These are phyloP conservation scores for Dothiorella sarmentorum DNA, from an alignment of 2,329 filamentous ascomycete species.

Conservation along the genomic window DNA sequence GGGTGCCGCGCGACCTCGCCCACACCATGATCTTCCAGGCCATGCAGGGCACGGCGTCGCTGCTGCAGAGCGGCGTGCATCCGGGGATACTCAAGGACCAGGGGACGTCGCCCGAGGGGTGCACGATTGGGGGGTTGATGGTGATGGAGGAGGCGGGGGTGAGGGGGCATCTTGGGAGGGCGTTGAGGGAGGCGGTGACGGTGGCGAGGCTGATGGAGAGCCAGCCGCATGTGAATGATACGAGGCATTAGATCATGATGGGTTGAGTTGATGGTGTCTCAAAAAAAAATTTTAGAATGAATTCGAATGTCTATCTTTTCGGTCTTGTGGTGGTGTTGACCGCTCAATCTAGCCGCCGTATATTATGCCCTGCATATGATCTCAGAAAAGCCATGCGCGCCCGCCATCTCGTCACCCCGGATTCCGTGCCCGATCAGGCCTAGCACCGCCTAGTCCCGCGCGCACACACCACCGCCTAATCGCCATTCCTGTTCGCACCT, in stretches of 20 bases:
- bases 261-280: too few species aligned
- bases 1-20: conserved; percentile 26
- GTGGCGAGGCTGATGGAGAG: conserved; percentile 44
- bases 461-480: too few species aligned
- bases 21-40: conserved; percentile 32
- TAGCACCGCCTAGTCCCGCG: too few species aligned
- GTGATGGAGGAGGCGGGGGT: conserved; percentile 32
- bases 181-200: conserved; percentile 48
- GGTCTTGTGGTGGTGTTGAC: too few species aligned
- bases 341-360: too few species aligned
- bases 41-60: conserved; percentile 30
- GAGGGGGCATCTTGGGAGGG: conserved; percentile 30
- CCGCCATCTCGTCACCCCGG: too few species aligned
- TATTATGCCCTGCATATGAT: too few species aligned
- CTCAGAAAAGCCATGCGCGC: too few species aligned
- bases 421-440: too few species aligned
- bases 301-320: too few species aligned
- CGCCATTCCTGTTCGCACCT: too few species aligned
- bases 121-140: conserved; percentile 34
- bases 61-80: conserved; percentile 31
- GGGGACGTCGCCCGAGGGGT: conserved; percentile 32
- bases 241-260: conserved; percentile 29
- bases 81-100: conserved; percentile 29
- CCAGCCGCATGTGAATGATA: conserved; percentile 43
- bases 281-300: too few species aligned